Evolutionary conservation across 2,329 filamentous ascomycete species (phyloP).

Genomic region (Whalleya microplaca): DNA sequence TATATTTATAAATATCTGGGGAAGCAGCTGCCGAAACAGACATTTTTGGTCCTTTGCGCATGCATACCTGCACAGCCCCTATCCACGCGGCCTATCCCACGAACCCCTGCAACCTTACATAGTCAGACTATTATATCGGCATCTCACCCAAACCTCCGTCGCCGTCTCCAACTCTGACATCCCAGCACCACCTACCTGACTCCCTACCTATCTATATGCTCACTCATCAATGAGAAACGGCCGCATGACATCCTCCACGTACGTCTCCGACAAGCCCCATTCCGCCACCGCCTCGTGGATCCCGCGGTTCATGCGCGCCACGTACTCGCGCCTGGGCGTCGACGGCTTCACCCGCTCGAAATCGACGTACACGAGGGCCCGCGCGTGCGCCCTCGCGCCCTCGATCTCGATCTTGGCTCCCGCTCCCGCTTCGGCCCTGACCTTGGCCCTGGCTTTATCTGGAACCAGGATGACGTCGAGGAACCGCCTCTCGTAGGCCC

Average conservation of each 20-base stretch:
- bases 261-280: slow-evolving; percentile 57
- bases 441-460: background rate
- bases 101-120: too few relatives aligned
- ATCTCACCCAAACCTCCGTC: too few relatives aligned
- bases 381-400: background rate
- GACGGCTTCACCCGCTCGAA: slow-evolving; percentile 42
- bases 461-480: slow-evolving; percentile 39
- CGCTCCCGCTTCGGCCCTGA: slow-evolving; percentile 15
- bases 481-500: slow-evolving; percentile 61
- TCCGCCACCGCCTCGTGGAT: slow-evolving; percentile 60
- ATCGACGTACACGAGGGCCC: slow-evolving; percentile 65
- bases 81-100: too few relatives aligned
- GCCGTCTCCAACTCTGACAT: too few relatives aligned
- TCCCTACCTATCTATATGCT: background rate
- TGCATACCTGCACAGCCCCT: too few relatives aligned
- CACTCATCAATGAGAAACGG: slow-evolving; percentile 39
- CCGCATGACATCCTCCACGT: slow-evolving; percentile 59
- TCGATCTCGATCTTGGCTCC: slow-evolving; percentile 17
- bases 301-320: slow-evolving; percentile 65
- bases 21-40: too few relatives aligned
- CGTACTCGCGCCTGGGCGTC: slow-evolving; percentile 59
- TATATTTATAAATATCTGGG: too few relatives aligned
- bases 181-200: slow-evolving; percentile 4
- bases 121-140: too few relatives aligned
- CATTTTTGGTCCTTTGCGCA: too few relatives aligned